These are phyloP conservation scores for Hymenoscyphus occultus DNA, from an alignment of 2,329 filamentous ascomycete genomes.

Conservation along the genomic window DNA sequence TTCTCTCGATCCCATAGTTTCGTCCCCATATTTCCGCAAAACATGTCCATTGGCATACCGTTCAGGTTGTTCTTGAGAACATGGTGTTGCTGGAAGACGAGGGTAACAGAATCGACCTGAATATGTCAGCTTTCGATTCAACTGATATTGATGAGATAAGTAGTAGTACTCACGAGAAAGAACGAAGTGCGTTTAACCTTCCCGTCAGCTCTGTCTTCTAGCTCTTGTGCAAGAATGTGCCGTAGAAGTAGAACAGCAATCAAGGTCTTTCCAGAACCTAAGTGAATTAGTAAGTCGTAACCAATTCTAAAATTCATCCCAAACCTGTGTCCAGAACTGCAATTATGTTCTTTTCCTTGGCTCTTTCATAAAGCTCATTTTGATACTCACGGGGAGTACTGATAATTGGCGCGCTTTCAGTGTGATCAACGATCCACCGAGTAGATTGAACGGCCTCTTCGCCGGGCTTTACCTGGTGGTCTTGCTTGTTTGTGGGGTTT, in stretches of 20 bases:
- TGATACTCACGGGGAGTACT: conserved; percentile 86
- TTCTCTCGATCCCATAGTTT: conserved; percentile 58
- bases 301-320: conserved; percentile 5
- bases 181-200: conserved; percentile 66
- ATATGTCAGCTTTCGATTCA: conserved; percentile 8
- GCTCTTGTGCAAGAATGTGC: conserved; percentile 72
- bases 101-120: conserved; percentile 78
- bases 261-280: conserved; percentile 90
- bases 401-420: conserved; percentile 54
- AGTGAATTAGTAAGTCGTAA: conserved; percentile 17
- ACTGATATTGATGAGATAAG: conserved; percentile 11
- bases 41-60: conserved; percentile 67
- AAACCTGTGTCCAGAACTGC: conserved; percentile 87
- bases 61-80: conserved; percentile 75
- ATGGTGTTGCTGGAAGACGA: conserved; percentile 85
- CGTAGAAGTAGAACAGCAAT: conserved; percentile 85
- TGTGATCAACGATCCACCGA: conserved; percentile 35
- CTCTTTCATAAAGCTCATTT: conserved; percentile 82
- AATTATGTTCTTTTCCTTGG: conserved; percentile 82
- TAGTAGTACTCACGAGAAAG: conserved; percentile 61
- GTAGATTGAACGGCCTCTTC: conserved; percentile 32
- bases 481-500: conserved; percentile 30
- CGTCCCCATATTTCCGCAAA: conserved; percentile 68
- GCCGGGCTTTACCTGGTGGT: conserved; percentile 17
- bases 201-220: conserved; percentile 63